Evolutionary conservation across 164 flowering plant species (phyloP), one percentile per base, ranked within the genome.

Genomic region (Brasenia schreberi): DNA sequence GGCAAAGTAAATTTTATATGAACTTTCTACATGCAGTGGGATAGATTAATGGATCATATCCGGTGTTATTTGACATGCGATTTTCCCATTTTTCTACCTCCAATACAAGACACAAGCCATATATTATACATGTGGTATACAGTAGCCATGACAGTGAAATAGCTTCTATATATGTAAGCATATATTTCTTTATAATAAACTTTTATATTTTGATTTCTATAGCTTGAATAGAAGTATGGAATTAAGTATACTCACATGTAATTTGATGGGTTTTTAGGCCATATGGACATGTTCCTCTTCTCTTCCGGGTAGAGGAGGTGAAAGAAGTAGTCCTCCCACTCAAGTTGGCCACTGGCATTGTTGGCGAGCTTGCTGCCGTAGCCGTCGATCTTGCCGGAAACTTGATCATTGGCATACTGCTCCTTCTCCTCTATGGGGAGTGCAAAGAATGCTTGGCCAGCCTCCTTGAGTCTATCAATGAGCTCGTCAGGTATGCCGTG

Each of bases 281-380:
- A 94, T 23, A 85, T 75, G 56, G 96, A 77, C 77, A 91, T 10
- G 64, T 89, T 86, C 2, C 89, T 74, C 76, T 89, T 86, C 19
- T 83, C 87, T 69, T 87, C 95, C 0, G 98, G 97, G 73, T 44
- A 85, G 18, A 76, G 65, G 61, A 81, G 81, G 70, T 93, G 98
- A 76, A 90, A 93, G 78, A 87, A 89, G 66, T 93, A 89, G 69
- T 93, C 98, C 76, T 87, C 94, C 98, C 98, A 93, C 80, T 93
- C 98, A n/a, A 87, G 89, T 72, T 78, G 87, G 5, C 94, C 96
- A 45, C 84, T 76, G 10, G 86, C 86, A 67, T 79, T 86, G 69
- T 89, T 94, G 0, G 95, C 96, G 0, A 94, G 82, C 81, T 94
- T 90, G 80, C 97, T 94, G 0, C 97, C 98, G 58, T 94, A 94